Evolutionary conservation across 768 basidiomycete species (phyloP), one percentile per base, ranked within the genome.

Genomic region (Mycena galericulata): DNA sequence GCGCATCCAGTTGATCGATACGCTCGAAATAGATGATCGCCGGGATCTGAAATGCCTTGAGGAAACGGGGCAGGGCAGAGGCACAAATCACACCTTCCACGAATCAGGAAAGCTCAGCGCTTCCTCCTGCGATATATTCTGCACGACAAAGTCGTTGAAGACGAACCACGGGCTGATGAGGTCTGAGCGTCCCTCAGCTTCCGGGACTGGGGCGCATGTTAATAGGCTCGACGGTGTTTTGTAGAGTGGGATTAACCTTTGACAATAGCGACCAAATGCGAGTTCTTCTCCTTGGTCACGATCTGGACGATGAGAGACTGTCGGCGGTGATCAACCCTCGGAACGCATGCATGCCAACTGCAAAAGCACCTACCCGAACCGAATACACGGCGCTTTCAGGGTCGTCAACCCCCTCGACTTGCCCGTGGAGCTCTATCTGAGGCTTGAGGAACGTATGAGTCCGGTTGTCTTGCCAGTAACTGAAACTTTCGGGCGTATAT

Each of bases 111-210:
- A 96, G 74, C 91, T 90, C 65, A 99, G 79, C 1, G 94, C 97
- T 73, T 98, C 96, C 36, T 90, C 86, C 78, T 97, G 93, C 2
- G 92, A 83, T 32, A 98, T 89, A 62, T 94, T 93, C 53, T 85
- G 85, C 15, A 99, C 98, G 1, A 90, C 85, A 75, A 99, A 99
- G 75, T 99, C 98, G 75, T 99, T 99, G 89, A 99, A 99, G 61
- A 99, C 79, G 74, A 92, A 92, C 98, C 98, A 99, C 1, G 89
- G 88, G 60, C 88, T 90, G 22, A 71, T 71, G 18, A 75, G 62
- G 58, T 83, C 79, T 1, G 75, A 63, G 14, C 81, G 75, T 10
- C 75, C 78, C 74, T 91, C 90, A 1, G 87, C 87, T 63, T 91
- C 89, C 0, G 93, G 93, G 41, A 96, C 94, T 95, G 69, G 30